Conservation (phyloP, 116 monocot species). For the Trichopus zeylanicus region DNA sequence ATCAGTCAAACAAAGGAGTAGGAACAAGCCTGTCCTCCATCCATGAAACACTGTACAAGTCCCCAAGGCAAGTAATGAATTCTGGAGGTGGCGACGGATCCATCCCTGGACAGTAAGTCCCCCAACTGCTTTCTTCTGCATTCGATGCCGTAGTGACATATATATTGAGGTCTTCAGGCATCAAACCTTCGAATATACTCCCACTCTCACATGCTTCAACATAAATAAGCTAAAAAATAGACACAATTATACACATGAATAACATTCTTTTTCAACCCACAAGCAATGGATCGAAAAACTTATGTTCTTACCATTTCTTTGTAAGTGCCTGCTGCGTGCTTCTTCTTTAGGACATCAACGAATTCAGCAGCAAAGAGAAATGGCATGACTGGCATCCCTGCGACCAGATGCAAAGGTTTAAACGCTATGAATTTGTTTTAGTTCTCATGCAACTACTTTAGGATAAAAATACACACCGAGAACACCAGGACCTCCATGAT, state of each 20-base stretch:
- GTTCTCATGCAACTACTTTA: too few species aligned
- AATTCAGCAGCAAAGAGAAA: conserved; percentile 62
- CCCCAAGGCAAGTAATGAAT: conserved; percentile 66
- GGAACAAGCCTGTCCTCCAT: conserved; percentile 82
- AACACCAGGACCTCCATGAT: conserved; percentile 91
- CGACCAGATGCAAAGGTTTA: background rate
- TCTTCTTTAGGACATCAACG: conserved; percentile 59
- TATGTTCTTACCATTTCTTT: conserved; percentile 55
- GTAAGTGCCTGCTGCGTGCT: conserved; percentile 60
- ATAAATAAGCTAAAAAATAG: conserved; percentile 85
- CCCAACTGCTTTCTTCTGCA: conserved; percentile 75
- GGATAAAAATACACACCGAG: conserved; percentile 54
- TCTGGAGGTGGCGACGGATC: conserved; percentile 44
- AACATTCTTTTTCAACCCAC: background rate
- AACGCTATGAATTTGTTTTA: too few species aligned
- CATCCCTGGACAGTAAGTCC: conserved; percentile 71
- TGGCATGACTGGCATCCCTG: conserved; percentile 85
- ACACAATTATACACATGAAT: conserved; percentile 1
- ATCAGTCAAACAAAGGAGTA: background rate
- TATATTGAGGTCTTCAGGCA: conserved; percentile 57
- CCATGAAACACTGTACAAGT: conserved; percentile 85
- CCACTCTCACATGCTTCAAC: conserved; percentile 89
- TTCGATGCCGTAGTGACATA: conserved; percentile 86
- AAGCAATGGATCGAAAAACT: background rate
- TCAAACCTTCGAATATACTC: conserved; percentile 74